Evolutionary conservation across 2,329 filamentous ascomycete species (phyloP).

Genomic region (Aspergillus fumigatus): DNA sequence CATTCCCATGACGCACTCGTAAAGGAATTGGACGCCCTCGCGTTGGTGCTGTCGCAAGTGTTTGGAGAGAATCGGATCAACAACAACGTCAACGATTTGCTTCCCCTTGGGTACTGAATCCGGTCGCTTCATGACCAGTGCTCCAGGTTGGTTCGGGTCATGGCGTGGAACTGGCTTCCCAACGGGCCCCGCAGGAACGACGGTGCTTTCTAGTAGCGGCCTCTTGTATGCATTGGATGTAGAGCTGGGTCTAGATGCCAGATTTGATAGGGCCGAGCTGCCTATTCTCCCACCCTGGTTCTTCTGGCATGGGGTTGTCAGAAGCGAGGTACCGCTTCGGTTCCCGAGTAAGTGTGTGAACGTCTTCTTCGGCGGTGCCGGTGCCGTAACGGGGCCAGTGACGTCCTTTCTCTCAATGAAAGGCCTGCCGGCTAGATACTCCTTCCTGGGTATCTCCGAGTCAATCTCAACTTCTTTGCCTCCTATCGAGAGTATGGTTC

Average conservation of each 20-base stretch:
- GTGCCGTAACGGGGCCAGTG: conserved; percentile 4
- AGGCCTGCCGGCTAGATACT: conserved; percentile 45
- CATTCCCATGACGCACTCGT: conserved; percentile 73
- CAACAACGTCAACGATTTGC: conserved; percentile 66
- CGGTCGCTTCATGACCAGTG: conserved; percentile 64
- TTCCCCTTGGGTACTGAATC: conserved; percentile 54
- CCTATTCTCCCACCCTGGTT: conserved; percentile 10
- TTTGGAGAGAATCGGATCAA: conserved; percentile 62
- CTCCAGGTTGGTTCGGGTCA: conserved; percentile 55
- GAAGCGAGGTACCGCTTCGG: conserved; percentile 6
- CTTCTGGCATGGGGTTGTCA: conserved; percentile 10
- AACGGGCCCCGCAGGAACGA: conserved; percentile 43
- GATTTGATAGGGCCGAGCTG: conserved; percentile 17
- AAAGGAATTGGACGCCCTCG: conserved; percentile 66
- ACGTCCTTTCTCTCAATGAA: conserved; percentile 26
- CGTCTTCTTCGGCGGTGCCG: conserved; percentile 16
- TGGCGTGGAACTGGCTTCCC: conserved; percentile 58
- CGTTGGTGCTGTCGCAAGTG: conserved; percentile 64
- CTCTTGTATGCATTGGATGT: conserved; percentile 55
- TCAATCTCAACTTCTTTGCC: conserved; percentile 68
- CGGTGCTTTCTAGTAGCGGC: conserved; percentile 53
- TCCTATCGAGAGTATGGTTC: conserved; percentile 57
- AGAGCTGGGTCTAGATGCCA: conserved; percentile 40
- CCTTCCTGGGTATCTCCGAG: conserved; percentile 55
- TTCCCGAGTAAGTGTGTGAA: conserved; percentile 12